A percentile compares a stretch with the other conserved stretches of the same genome.
Conservation (phyloP, 495 filamentous ascomycete species). For the Aspergillus carlsbadensis region DNA sequence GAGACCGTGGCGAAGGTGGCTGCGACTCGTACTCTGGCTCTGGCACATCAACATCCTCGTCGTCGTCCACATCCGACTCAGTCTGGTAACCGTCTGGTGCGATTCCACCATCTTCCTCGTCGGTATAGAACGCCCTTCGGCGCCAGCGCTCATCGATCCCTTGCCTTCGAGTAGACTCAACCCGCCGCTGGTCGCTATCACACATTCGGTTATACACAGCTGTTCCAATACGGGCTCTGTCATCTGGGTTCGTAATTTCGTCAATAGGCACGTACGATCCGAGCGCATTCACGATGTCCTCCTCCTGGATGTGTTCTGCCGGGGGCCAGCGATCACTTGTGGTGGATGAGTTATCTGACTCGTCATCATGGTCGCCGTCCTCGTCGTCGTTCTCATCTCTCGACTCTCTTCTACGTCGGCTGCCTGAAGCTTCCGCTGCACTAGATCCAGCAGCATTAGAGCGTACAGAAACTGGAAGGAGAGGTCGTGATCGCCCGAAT, state of each 20-base stretch:
- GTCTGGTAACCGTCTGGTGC: slow-evolving; percentile 64
- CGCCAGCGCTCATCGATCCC: slow-evolving; percentile 71
- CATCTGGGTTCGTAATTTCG: slow-evolving; percentile 41
- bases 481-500: slow-evolving; percentile 38
- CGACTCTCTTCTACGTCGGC: slow-evolving; percentile 19
- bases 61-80: slow-evolving; percentile 57
- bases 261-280: slow-evolving; percentile 35
- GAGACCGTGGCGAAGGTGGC: slow-evolving; percentile 63
- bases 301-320: slow-evolving; percentile 37
- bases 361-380: slow-evolving; percentile 29
- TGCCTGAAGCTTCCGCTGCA: slow-evolving; percentile 11
- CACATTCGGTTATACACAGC: slow-evolving; percentile 41
- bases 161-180: slow-evolving; percentile 42
- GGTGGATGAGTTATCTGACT: slow-evolving; percentile 33
- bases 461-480: slow-evolving; percentile 38
- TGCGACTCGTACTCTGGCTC: slow-evolving; percentile 41
- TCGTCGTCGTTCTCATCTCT: slow-evolving; percentile 26
- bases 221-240: slow-evolving; percentile 42
- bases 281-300: slow-evolving; percentile 42
- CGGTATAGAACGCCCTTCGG: slow-evolving; percentile 72
- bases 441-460: slow-evolving; percentile 21
- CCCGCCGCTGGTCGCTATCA: slow-evolving; percentile 38
- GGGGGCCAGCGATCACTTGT: slow-evolving; percentile 39
- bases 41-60: slow-evolving; percentile 35
- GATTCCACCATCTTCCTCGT: slow-evolving; percentile 71